Evolutionary conservation across 176 grass and related monocot genomes (phyloP).

Genomic region (Pontederia paniculata): DNA sequence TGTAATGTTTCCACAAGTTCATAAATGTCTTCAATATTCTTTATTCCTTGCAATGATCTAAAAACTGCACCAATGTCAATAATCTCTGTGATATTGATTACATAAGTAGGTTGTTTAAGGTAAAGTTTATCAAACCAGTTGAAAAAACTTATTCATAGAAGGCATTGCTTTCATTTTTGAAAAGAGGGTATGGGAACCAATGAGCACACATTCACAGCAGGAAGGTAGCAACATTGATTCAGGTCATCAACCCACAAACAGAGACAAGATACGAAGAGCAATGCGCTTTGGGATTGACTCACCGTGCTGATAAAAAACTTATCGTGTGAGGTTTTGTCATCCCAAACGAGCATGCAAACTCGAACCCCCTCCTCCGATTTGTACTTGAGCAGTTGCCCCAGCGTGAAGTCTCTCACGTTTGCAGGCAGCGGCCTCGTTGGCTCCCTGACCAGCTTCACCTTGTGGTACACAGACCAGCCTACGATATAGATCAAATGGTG

Average conservation of each 20-base stretch:
- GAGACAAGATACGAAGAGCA: constrained; percentile 4
- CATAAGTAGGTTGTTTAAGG: too few relatives aligned
- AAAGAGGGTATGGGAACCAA: too few relatives aligned
- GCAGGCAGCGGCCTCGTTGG: constrained; percentile 33
- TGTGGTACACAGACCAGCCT: constrained; percentile 91
- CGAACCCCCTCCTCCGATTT: constrained; percentile 95
- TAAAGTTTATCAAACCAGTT: too few relatives aligned
- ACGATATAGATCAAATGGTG: constrained; percentile 96
- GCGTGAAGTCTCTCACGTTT: constrained; percentile 30
- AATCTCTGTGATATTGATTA: too few relatives aligned
- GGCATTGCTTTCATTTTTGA: too few relatives aligned
- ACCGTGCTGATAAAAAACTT: constrained; percentile 91
- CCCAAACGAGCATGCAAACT: constrained; percentile 96
- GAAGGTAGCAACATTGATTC: neutral
- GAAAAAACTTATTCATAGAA: too few relatives aligned
- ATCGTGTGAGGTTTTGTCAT: constrained; percentile 95
- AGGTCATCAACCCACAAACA: neutral
- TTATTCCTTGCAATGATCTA: too few relatives aligned
- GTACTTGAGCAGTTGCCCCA: constrained; percentile 89
- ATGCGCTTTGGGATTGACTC: neutral
- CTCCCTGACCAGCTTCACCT: constrained; percentile 79
- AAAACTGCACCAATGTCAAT: too few relatives aligned
- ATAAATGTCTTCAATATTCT: too few relatives aligned
- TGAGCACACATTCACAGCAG: too few relatives aligned
- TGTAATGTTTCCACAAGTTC: too few relatives aligned